These are phyloP conservation scores for Begonia fuchsioides DNA, from an alignment of 306 rosid genomes.

Conservation along the genomic window DNA sequence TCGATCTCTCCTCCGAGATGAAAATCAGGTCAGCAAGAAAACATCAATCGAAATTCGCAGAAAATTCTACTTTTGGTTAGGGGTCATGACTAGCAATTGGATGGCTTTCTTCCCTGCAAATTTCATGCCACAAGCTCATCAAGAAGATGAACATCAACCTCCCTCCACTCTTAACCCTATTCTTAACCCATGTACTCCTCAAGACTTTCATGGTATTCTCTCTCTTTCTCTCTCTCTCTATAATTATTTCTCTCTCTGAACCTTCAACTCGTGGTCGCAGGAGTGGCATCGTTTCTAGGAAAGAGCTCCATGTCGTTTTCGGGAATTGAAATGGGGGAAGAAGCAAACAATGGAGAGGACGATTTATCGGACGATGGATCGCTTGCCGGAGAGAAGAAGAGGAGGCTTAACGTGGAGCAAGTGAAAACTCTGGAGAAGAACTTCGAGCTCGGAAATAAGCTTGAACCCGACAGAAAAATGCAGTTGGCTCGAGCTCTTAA, in stretches of 20 bases:
- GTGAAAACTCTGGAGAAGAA: too few species aligned
- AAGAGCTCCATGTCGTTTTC: conserved; percentile 13
- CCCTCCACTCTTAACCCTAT: conserved; percentile 62
- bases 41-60: background rate
- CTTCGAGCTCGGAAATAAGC: too few species aligned
- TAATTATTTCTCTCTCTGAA: background rate
- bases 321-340: too few species aligned
- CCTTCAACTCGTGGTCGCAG: conserved; percentile 1
- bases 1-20: background rate
- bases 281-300: conserved; percentile 15
- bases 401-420: too few species aligned
- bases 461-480: too few species aligned
- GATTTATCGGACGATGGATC: too few species aligned
- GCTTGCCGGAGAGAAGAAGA: too few species aligned
- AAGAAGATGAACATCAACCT: conserved; percentile 14
- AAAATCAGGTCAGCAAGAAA: background rate
- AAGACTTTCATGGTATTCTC: conserved; percentile 63
- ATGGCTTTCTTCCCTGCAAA: too few species aligned
- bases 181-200: conserved; percentile 58
- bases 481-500: too few species aligned
- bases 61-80: background rate
- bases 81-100: too few species aligned
- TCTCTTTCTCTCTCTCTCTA: conserved; percentile 1
- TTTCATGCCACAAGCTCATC: conserved; percentile 89
- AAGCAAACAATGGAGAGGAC: too few species aligned